phyloP scores from a whole-genome alignment of 2,329 filamentous ascomycete species.

The Fusarium luffae region DNA sequence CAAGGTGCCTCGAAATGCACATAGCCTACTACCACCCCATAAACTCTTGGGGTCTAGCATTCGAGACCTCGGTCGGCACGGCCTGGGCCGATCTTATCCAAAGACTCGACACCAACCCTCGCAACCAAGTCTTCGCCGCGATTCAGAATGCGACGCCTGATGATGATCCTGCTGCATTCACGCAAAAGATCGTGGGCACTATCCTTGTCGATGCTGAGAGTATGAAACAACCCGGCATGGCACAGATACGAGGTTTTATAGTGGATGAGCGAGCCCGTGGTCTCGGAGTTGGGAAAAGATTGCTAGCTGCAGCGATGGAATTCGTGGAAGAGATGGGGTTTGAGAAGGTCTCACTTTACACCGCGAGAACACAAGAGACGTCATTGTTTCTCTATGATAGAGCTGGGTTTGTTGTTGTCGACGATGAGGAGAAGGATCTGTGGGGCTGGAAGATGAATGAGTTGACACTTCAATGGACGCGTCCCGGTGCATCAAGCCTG shows the following conservation, averaged over 20 bases:
- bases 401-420: slow-evolving; percentile 6
- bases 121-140: slow-evolving; percentile 27
- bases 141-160: not conserved
- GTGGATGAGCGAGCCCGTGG: slow-evolving; percentile 29
- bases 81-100: slow-evolving; percentile 29
- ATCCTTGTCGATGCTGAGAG: slow-evolving; percentile 21
- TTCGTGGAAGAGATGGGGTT: slow-evolving; percentile 18
- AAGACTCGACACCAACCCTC: slow-evolving; percentile 19
- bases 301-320: slow-evolving; percentile 20
- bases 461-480: slow-evolving; percentile 26
- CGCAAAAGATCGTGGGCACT: slow-evolving; percentile 22
- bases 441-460: slow-evolving; percentile 28
- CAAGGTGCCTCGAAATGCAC: slow-evolving; percentile 33
- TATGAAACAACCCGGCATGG: not conserved
- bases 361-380: not conserved
- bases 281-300: slow-evolving; percentile 13
- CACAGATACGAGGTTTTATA: slow-evolving; percentile 31
- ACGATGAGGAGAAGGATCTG: slow-evolving; percentile 18
- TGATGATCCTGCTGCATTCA: not conserved
- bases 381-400: slow-evolving; percentile 18
- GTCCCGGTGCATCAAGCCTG: not conserved
- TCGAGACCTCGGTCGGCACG: slow-evolving; percentile 25
- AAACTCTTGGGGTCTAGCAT: slow-evolving; percentile 21
- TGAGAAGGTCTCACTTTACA: slow-evolving; percentile 19
- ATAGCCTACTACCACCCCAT: slow-evolving; percentile 26